phyloP scores from a whole-genome alignment of 2,329 filamentous ascomycete genomes.

The Arthrobotrys megalospora region DNA sequence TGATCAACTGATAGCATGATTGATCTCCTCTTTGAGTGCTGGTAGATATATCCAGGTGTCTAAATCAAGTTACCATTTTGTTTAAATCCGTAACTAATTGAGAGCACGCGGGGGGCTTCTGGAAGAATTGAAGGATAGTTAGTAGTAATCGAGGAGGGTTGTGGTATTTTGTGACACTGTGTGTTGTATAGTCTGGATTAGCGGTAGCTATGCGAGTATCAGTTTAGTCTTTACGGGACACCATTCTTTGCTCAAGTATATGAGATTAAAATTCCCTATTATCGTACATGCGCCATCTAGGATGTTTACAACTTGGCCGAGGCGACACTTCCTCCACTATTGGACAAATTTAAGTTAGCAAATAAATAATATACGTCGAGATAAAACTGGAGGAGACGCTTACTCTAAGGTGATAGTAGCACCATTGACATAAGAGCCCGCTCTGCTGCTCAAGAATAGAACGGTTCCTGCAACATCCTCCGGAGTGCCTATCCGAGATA shows the following conservation, averaged over 20 bases:
- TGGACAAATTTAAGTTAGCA: constrained; percentile 65
- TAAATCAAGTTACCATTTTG: too few relatives aligned
- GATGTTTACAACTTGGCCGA: constrained; percentile 67
- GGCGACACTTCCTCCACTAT: constrained; percentile 65
- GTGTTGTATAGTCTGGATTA: background rate
- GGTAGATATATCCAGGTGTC: too few relatives aligned
- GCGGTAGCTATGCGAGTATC: too few relatives aligned
- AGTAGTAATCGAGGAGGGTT: background rate
- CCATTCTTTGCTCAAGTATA: too few relatives aligned
- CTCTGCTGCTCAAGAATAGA: constrained; percentile 78
- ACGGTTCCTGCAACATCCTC: constrained; percentile 81
- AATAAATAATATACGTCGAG: constrained; percentile 69
- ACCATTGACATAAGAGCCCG: constrained; percentile 78
- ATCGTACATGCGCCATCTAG: constrained; percentile 57
- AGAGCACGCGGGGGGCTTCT: too few relatives aligned
- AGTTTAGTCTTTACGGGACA: too few relatives aligned
- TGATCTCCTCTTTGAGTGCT: too few relatives aligned
- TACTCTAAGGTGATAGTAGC: constrained; percentile 75
- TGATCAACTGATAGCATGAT: background rate
- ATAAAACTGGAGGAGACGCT: background rate
- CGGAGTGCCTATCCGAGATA: constrained; percentile 77
- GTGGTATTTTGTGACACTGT: constrained; percentile 19
- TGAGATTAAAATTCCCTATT: background rate
- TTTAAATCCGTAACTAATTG: too few relatives aligned
- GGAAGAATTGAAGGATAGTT: too few relatives aligned